Evolutionary conservation across 129 eudicot species (phyloP).

Genomic region (Ambrosia artemisiifolia): DNA sequence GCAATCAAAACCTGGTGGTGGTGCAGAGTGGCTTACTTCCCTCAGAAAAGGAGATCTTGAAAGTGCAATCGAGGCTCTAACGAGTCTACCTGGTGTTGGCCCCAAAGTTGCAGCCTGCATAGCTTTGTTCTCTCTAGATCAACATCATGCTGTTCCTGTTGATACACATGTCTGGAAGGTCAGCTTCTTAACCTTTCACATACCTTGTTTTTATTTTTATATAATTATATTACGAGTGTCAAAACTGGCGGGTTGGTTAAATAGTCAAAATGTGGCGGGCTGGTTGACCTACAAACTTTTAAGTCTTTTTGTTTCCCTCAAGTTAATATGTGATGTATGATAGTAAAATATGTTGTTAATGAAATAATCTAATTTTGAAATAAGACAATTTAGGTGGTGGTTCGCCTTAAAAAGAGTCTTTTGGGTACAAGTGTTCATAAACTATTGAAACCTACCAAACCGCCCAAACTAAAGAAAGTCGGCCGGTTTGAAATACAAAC

Average conservation of each 20-base stretch:
- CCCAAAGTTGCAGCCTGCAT: constrained; percentile 98
- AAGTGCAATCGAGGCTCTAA: constrained; percentile 61
- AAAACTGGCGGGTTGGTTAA: background rate
- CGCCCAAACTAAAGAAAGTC: too few species aligned
- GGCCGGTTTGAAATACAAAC: too few species aligned
- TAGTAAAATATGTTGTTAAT: background rate
- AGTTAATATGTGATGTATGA: background rate
- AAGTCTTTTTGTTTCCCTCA: background rate
- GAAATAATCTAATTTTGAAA: background rate
- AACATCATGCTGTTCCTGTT: constrained; percentile 94
- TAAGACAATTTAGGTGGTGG: background rate
- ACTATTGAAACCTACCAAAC: too few species aligned
- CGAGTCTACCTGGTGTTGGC: constrained; percentile 89
- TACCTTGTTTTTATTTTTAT: background rate
- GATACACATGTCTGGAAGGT: constrained; percentile 99
- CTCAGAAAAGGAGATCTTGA: constrained; percentile 68
- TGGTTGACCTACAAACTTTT: background rate
- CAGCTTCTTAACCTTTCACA: constrained; percentile 10
- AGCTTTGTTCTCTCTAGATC: constrained; percentile 93
- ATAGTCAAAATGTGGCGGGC: background rate
- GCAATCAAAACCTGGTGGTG: constrained; percentile 86
- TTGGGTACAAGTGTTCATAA: too few species aligned
- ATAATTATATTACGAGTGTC: background rate
- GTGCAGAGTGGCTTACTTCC: constrained; percentile 77
- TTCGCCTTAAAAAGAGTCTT: background rate